Evolutionary conservation across 495 filamentous ascomycete genomes (phyloP).

Genomic region (Aspergillus indologenus): DNA sequence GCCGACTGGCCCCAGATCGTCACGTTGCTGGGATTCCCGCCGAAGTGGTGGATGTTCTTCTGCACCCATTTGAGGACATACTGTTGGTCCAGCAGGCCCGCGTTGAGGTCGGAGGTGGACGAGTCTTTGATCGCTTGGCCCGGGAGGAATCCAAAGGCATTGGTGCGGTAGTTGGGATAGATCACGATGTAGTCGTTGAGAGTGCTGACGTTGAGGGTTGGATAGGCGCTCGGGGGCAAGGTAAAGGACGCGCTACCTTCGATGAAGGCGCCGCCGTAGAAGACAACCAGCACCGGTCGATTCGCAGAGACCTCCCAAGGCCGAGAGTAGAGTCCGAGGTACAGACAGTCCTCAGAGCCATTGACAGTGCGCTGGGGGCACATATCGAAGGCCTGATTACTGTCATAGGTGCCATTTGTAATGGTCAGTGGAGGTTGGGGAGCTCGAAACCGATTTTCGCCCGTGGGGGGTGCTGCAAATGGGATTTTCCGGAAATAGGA

Average conservation of each 20-base stretch:
- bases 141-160: constrained; percentile 58
- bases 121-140: constrained; percentile 49
- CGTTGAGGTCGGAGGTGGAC: constrained; percentile 46
- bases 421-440: constrained; percentile 50
- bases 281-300: constrained; percentile 57
- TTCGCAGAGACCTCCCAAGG: constrained; percentile 46
- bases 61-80: constrained; percentile 55
- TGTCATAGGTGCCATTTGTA: constrained; percentile 50
- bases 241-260: constrained; percentile 52
- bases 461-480: constrained; percentile 55
- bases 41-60: constrained; percentile 48
- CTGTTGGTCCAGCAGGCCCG: constrained; percentile 49
- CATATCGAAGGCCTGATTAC: constrained; percentile 55
- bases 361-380: constrained; percentile 57
- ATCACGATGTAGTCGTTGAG: constrained; percentile 50
- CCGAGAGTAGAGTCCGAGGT: constrained; percentile 56
- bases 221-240: constrained; percentile 55
- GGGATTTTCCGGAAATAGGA: constrained; percentile 57
- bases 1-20: constrained; percentile 55
- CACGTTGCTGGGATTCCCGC: constrained; percentile 48
- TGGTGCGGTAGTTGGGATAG: constrained; percentile 55
- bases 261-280: constrained; percentile 63
- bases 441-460: constrained; percentile 53
- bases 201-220: constrained; percentile 48
- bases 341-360: constrained; percentile 61